Conservation (phyloP, 345 rosid species). For the Erucastrum elatum region DNA sequence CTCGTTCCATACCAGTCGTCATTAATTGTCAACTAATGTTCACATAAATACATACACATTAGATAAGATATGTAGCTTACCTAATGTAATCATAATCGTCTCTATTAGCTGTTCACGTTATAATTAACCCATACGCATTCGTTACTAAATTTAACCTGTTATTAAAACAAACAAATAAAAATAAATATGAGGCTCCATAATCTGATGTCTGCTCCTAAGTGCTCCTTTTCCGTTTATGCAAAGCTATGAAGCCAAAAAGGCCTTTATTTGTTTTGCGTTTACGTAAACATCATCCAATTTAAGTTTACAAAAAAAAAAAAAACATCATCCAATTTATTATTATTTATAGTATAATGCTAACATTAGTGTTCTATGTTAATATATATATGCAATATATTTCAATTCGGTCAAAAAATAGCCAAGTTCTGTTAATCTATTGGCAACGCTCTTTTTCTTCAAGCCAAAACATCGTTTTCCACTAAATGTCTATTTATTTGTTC, state of each 20-base stretch:
- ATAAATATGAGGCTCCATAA: constrained; percentile 22
- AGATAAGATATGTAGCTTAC: constrained; percentile 26
- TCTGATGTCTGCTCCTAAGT: constrained; percentile 26
- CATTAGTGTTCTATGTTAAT: neutral
- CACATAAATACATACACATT: neutral
- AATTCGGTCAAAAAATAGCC: constrained; percentile 6
- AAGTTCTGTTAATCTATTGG: constrained; percentile 32
- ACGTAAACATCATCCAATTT: neutral
- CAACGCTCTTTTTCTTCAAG: constrained; percentile 20
- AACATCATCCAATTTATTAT: constrained; percentile 9
- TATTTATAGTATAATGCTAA: constrained; percentile 2
- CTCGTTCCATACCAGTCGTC: neutral
- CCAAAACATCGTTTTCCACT: constrained; percentile 40
- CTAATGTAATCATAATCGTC: constrained; percentile 32
- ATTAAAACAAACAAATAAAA: constrained; percentile 21
- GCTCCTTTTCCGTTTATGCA: constrained; percentile 17
- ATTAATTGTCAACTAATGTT: constrained; percentile 25
- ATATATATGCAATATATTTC: neutral
- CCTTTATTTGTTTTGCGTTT: constrained; percentile 9
- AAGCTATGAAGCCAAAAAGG: constrained; percentile 15
- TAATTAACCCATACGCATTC: constrained; percentile 27
- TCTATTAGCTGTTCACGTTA: constrained; percentile 37
- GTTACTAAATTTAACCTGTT: constrained; percentile 16
- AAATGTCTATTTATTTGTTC: constrained; percentile 14
- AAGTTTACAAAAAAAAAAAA: neutral